A percentile compares a stretch with the other conserved stretches of the same genome.
These are phyloP conservation scores for Letharia lupina DNA, from an alignment of 495 filamentous ascomycete genomes.

Conservation along the genomic window DNA sequence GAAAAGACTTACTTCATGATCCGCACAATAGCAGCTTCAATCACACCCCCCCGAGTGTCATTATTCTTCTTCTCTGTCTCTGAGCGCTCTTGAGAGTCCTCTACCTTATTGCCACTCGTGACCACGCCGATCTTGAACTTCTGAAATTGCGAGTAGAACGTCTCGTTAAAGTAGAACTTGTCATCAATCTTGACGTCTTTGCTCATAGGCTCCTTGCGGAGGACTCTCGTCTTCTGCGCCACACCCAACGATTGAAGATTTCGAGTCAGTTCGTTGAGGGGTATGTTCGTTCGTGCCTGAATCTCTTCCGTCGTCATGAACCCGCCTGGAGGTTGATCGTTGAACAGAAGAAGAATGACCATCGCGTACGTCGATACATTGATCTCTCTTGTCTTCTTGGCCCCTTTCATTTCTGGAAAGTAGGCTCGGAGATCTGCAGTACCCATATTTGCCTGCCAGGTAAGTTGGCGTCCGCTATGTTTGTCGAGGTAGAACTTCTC, in stretches of 20 bases:
- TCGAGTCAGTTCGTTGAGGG: slow-evolving; percentile 63
- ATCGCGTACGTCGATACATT: slow-evolving; percentile 91
- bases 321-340: slow-evolving; percentile 57
- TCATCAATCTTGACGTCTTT: slow-evolving; percentile 76
- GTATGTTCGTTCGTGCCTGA: slow-evolving; percentile 74
- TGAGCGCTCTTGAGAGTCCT: slow-evolving; percentile 72
- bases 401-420: slow-evolving; percentile 65
- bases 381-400: slow-evolving; percentile 70
- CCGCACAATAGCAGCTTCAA: slow-evolving; percentile 85
- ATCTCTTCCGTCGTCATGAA: slow-evolving; percentile 77
- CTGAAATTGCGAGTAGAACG: slow-evolving; percentile 71
- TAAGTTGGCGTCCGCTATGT: slow-evolving; percentile 76
- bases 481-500: slow-evolving; percentile 83
- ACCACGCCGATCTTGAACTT: slow-evolving; percentile 82
- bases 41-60: slow-evolving; percentile 62
- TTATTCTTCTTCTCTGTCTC: slow-evolving; percentile 85
- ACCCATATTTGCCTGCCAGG: slow-evolving; percentile 76
- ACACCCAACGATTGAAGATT: slow-evolving; percentile 80
- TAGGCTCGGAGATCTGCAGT: slow-evolving; percentile 75
- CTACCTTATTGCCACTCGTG: slow-evolving; percentile 64
- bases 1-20: slow-evolving; percentile 79
- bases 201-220: slow-evolving; percentile 75
- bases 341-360: slow-evolving; percentile 85
- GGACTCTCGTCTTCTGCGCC: slow-evolving; percentile 72
- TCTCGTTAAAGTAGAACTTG: slow-evolving; percentile 73